phyloP scores from a whole-genome alignment of 1,284 basidiomycete genomes.

The Malassezia slooffiae region DNA sequence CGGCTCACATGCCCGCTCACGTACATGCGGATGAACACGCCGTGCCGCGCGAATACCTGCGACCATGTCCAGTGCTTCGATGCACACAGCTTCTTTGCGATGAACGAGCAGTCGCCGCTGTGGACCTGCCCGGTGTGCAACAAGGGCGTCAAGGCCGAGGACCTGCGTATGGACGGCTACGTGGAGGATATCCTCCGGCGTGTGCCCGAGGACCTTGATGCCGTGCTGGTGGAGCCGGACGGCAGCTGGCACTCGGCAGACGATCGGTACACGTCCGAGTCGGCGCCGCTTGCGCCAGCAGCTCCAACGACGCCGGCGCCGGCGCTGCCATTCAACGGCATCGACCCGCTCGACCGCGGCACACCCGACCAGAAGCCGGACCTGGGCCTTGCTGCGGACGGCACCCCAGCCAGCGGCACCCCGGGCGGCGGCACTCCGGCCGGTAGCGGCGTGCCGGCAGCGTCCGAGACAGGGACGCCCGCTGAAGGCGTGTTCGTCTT shows the following conservation, averaged over 20 bases:
- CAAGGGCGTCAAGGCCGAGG: conserved; percentile 62
- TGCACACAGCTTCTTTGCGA: conserved; percentile 79
- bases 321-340: no score
- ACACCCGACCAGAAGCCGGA: no score
- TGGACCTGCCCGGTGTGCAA: conserved; percentile 96
- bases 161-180: conserved; percentile 82
- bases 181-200: conserved; percentile 62
- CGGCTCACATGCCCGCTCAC: conserved; percentile 55
- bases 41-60: conserved; percentile 73
- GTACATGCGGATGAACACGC: conserved; percentile 71
- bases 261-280: conserved; percentile 62
- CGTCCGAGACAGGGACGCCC: no score
- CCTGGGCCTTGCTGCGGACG: no score
- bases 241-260: conserved; percentile 91
- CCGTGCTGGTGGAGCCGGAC: conserved; percentile 83
- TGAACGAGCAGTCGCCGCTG: conserved; percentile 92
- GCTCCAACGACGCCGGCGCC: no score
- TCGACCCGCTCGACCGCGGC: no score
- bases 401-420: no score
- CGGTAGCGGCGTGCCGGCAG: no score
- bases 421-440: no score
- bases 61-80: conserved; percentile 94
- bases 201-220: conserved; percentile 69
- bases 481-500: no score
- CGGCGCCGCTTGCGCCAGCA: no score